A percentile compares a stretch with the other conserved stretches of the same genome.
Conservation (phyloP, 805 yeast genomes). For the Wickerhamiella sergipiensis region DNA sequence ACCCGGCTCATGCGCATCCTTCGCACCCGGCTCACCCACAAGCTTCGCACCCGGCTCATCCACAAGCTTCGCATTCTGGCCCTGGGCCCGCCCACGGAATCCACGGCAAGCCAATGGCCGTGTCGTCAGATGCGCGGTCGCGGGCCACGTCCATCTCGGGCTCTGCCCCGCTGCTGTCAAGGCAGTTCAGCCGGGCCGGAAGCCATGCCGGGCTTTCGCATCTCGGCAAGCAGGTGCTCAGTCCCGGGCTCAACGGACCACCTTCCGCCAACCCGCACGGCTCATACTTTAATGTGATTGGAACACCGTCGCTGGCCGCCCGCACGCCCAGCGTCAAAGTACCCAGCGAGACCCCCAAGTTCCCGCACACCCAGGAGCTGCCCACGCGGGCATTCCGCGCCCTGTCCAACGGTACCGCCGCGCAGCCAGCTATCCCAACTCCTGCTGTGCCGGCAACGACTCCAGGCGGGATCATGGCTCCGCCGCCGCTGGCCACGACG, state of each 20-base stretch:
- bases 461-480: background rate
- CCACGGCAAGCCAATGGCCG: background rate
- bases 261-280: constrained; percentile 18
- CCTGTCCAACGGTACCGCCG: constrained; percentile 18
- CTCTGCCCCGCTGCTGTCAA: background rate
- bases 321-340: background rate
- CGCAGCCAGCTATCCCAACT: constrained; percentile 5
- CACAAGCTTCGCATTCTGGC: no score
- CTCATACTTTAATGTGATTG: background rate
- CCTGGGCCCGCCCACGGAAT: background rate
- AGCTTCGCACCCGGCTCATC: no score
- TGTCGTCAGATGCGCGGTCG: background rate
- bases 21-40: no score
- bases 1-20: no score
- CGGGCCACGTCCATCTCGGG: background rate
- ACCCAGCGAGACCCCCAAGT: constrained; percentile 1
- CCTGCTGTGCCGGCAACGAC: constrained; percentile 6
- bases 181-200: background rate
- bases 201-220: background rate
- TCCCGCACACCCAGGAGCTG: constrained; percentile 6
- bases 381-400: constrained; percentile 16
- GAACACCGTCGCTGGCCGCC: background rate
- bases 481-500: background rate
- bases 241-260: background rate
- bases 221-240: background rate